A percentile compares a stretch with the other conserved stretches of the same genome.
Conservation (phyloP, 495 filamentous ascomycete genomes). For the Neurospora sp. region DNA sequence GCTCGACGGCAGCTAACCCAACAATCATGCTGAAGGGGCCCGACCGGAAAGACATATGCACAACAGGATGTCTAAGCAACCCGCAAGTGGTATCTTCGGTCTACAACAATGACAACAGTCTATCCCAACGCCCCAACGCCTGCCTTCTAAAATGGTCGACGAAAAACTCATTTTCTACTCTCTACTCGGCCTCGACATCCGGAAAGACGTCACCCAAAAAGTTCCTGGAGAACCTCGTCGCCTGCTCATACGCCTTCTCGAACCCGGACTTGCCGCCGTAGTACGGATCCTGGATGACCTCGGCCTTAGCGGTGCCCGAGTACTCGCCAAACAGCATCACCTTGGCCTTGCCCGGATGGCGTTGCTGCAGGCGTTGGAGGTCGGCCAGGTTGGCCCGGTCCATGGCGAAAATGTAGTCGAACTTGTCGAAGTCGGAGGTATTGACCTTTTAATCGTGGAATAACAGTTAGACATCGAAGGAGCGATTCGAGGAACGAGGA, state of each 20-base stretch:
- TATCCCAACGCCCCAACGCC: neutral
- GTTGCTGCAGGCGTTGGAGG: slow-evolving; percentile 47
- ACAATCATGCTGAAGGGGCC: no score
- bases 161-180: neutral
- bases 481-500: neutral
- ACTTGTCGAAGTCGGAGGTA: slow-evolving; percentile 57
- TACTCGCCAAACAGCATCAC: slow-evolving; percentile 84
- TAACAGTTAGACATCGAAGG: neutral
- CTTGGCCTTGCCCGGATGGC: slow-evolving; percentile 44
- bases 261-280: slow-evolving; percentile 81
- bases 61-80: neutral
- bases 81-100: slow-evolving; percentile 3
- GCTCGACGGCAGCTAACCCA: no score
- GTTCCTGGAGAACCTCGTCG: slow-evolving; percentile 64
- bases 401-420: slow-evolving; percentile 95
- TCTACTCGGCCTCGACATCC: slow-evolving; percentile 18
- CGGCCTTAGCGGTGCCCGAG: slow-evolving; percentile 50
- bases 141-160: neutral
- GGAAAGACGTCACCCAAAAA: slow-evolving; percentile 51
- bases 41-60: neutral
- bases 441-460: slow-evolving; percentile 14
- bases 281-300: slow-evolving; percentile 85
- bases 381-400: slow-evolving; percentile 74
- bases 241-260: slow-evolving; percentile 76
- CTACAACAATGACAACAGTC: neutral